phyloP scores from a whole-genome alignment of 2,329 filamentous ascomycete species.

The Dothideomycetidae sp. region DNA sequence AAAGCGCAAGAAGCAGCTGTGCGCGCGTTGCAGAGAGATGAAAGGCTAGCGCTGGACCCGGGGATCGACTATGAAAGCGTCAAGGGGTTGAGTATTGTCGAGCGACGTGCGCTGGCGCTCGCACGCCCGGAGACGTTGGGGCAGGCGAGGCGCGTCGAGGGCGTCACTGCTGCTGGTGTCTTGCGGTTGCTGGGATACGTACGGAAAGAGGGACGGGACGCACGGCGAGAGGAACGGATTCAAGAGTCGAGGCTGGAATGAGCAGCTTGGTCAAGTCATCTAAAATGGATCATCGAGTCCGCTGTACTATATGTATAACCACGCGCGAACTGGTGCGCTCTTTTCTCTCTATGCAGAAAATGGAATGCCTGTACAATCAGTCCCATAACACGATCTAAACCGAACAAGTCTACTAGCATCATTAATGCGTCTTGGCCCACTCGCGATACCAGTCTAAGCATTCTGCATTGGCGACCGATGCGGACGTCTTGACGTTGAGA shows the following conservation, averaged over 20 bases:
- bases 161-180: conserved; percentile 42
- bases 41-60: conserved; percentile 54
- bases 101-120: conserved; percentile 54
- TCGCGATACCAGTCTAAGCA: conserved; percentile 76
- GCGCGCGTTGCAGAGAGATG: conserved; percentile 58
- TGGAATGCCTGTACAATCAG: too few relatives aligned
- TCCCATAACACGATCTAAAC: too few relatives aligned
- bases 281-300: too few relatives aligned
- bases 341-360: too few relatives aligned
- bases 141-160: conserved; percentile 78
- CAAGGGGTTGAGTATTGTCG: conserved; percentile 62
- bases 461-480: conserved; percentile 82
- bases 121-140: conserved; percentile 73
- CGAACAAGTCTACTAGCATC: too few relatives aligned
- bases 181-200: conserved; percentile 49
- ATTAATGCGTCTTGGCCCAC: conserved; percentile 49
- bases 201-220: conserved; percentile 29
- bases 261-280: too few relatives aligned
- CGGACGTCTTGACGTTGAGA: conserved; percentile 71
- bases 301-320: too few relatives aligned
- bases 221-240: too few relatives aligned
- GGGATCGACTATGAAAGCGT: conserved; percentile 66
- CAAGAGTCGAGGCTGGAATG: too few relatives aligned
- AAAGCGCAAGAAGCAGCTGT: conserved; percentile 54
- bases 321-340: too few relatives aligned